Evolutionary conservation across 2,329 filamentous ascomycete species (phyloP).

Genomic region (Aspergillus calidoustus): DNA sequence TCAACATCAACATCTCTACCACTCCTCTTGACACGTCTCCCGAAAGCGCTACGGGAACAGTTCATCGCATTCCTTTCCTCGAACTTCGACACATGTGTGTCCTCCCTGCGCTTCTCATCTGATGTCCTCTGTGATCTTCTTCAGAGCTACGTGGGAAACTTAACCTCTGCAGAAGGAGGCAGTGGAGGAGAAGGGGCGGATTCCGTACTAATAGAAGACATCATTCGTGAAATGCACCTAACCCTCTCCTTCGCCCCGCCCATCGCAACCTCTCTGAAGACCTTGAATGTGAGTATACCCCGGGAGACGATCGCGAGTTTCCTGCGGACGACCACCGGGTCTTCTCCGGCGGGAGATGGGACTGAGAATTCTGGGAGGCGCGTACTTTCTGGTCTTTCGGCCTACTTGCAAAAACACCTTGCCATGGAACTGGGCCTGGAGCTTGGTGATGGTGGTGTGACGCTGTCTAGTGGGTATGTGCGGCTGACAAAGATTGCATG

Average conservation of each 20-base stretch:
- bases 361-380: constrained; percentile 18
- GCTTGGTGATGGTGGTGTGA: constrained; percentile 12
- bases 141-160: constrained; percentile 41
- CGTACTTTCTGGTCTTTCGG: constrained; percentile 36
- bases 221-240: constrained; percentile 45
- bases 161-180: constrained; percentile 4
- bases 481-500: constrained; percentile 45
- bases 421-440: constrained; percentile 45
- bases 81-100: constrained; percentile 56
- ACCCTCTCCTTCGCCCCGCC: constrained; percentile 43
- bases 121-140: constrained; percentile 51
- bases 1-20: constrained; percentile 52
- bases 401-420: constrained; percentile 44
- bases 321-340: constrained; percentile 4
- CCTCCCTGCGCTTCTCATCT: constrained; percentile 50
- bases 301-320: constrained; percentile 33
- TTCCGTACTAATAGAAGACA: constrained; percentile 29
- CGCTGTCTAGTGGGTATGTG: constrained; percentile 31
- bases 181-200: not conserved
- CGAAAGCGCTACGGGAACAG: constrained; percentile 53
- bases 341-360: not conserved
- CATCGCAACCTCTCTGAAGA: constrained; percentile 40
- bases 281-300: constrained; percentile 41
- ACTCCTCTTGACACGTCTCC: constrained; percentile 56
- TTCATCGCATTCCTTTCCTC: constrained; percentile 55